Base-by-base conservation (phyloP, 139 green algal genomes). In the Volvox reticuliferus region DNA sequence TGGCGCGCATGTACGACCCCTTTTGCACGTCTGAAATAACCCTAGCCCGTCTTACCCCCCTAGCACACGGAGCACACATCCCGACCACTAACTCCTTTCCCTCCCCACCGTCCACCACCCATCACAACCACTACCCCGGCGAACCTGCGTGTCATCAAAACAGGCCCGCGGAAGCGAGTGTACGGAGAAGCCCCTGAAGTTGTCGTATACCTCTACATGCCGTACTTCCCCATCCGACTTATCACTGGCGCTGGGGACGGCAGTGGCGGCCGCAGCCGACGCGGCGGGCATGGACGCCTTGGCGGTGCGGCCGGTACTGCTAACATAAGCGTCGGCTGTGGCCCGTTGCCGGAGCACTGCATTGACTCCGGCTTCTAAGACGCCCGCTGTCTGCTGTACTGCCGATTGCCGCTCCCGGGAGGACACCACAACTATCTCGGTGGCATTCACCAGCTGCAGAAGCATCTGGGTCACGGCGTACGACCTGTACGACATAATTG, bases 101-200 rank as follows among this genome's bases (percentile, higher is more conserved):
- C 63, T 55, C 24, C 68, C 79, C 77, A 82, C 79, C 24, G 5
- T 30, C 24, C 62, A 6, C 55, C 65, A 5, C 65, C n/a, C n/a
- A n/a, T 30, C 65, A 24, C 65, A 24, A 73, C 12, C 65, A 30
- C 44, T 12, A 73, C 65, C 24, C 50, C 50, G 20, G 16, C 22
- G 17, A 0, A 79, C 87, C 76, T 86, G 76, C 20, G 87, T 85
- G 61, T 76, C 87, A 21, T 84, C 87, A 62, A 85, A 85, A 75
- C 87, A 79, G 30, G 61, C 55, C 28, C 85, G 69, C 30, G 87
- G 76, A n/a, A 84, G 32, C 17, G 55, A n/a, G 32, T 44, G 14
- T 16, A 91, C 33, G 24, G 61, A n/a, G 33, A 28, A 91, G 32
- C 14, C 32, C 36, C 18, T 62, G 44, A 55, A 55, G 44, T 14